phyloP scores from a whole-genome alignment of 306 rosid genomes.

The Sechiopsis laciniata region DNA sequence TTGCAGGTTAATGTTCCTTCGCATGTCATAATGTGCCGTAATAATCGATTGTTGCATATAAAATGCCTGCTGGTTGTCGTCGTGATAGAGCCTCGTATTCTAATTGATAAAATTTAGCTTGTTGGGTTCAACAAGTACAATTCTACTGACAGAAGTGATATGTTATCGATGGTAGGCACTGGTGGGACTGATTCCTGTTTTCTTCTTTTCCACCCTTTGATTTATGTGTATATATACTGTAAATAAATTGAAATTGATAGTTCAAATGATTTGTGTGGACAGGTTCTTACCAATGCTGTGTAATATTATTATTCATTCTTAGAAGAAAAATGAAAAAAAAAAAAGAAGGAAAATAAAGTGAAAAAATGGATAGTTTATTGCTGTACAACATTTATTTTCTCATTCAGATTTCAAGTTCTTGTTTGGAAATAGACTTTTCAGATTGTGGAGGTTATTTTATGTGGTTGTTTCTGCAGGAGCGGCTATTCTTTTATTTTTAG shows the following conservation, averaged over 20 bases:
- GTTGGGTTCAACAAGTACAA: slow-evolving; percentile 39
- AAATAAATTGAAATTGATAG: slow-evolving; percentile 44
- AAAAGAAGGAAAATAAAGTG: slow-evolving; percentile 25
- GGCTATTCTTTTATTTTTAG: too few species aligned
- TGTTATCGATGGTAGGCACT: slow-evolving; percentile 29
- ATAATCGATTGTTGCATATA: not conserved
- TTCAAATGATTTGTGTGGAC: slow-evolving; percentile 52
- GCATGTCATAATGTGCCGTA: not conserved
- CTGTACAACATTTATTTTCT: slow-evolving; percentile 17
- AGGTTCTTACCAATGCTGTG: slow-evolving; percentile 46
- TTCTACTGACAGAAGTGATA: slow-evolving; percentile 57
- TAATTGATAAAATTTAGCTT: slow-evolving; percentile 21
- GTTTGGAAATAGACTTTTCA: not conserved
- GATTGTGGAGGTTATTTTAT: not conserved
- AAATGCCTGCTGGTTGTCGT: slow-evolving; percentile 2
- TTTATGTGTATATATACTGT: slow-evolving; percentile 63
- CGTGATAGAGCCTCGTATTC: not conserved
- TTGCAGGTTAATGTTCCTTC: slow-evolving; percentile 10
- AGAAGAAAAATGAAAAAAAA: slow-evolving; percentile 30
- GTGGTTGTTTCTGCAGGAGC: not conserved
- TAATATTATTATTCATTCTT: slow-evolving; percentile 52
- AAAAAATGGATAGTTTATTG: slow-evolving; percentile 28
- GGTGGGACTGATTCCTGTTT: slow-evolving; percentile 39
- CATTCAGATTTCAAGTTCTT: slow-evolving; percentile 1
- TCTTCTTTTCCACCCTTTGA: slow-evolving; percentile 35